phyloP scores from a whole-genome alignment of 1,284 basidiomycete genomes.

The Pulchroboletus neoregius region DNA sequence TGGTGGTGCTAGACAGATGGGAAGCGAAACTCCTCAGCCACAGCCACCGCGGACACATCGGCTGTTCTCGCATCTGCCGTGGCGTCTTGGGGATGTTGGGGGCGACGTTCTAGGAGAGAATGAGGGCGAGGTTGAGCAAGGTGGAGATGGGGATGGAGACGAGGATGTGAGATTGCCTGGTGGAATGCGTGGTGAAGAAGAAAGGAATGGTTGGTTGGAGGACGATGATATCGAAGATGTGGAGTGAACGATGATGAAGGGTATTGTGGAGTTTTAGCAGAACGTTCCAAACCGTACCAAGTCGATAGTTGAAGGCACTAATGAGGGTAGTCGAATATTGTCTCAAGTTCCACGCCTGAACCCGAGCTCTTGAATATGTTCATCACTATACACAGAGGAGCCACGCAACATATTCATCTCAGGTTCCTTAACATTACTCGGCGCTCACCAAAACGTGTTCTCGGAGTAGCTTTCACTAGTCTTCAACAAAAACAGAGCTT shows the following conservation, averaged over 20 bases:
- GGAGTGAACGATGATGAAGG: constrained; percentile 22
- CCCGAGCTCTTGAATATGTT: constrained; percentile 5
- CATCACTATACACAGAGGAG: too few species aligned
- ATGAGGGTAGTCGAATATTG: too few species aligned
- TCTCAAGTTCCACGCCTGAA: too few species aligned
- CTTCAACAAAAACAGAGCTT: not conserved
- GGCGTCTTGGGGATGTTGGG: constrained; percentile 32
- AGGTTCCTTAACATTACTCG: not conserved
- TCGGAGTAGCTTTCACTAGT: not conserved
- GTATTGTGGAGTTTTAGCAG: too few species aligned
- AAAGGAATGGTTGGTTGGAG: constrained; percentile 53
- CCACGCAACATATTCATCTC: constrained; percentile 4
- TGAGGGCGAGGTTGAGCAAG: constrained; percentile 24
- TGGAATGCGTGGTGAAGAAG: constrained; percentile 23
- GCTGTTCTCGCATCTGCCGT: constrained; percentile 54
- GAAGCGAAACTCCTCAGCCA: not conserved
- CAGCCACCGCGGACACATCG: constrained; percentile 44
- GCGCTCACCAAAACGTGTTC: not conserved
- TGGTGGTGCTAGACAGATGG: constrained; percentile 23
- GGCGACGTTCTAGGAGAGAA: constrained; percentile 31
- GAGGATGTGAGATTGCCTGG: constrained; percentile 24
- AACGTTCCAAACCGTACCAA: too few species aligned
- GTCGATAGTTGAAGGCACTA: too few species aligned
- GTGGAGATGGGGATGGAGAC: constrained; percentile 11
- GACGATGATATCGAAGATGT: constrained; percentile 66